These are phyloP conservation scores for Backusella tarrabulga DNA, from an alignment of 192 early-diverging fungal genomes.

Conservation along the genomic window DNA sequence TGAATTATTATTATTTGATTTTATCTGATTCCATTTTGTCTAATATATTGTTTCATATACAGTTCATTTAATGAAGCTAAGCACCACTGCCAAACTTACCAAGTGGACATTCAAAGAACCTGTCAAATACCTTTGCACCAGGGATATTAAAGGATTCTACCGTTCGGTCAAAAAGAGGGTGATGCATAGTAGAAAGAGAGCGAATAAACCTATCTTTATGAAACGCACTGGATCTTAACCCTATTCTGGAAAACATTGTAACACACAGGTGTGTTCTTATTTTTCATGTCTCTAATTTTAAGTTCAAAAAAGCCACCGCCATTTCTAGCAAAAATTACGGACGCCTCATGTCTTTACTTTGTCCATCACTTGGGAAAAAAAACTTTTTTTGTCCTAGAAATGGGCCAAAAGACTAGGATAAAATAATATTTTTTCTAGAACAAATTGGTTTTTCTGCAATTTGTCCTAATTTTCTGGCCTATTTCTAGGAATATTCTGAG, in stretches of 20 bases:
- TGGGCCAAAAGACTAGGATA: too few species aligned
- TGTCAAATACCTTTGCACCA: conserved; percentile 58
- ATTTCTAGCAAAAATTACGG: background rate
- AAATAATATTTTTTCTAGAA: too few species aligned
- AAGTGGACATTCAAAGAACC: conserved; percentile 57
- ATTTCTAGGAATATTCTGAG: too few species aligned
- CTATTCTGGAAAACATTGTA: background rate
- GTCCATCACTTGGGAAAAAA: too few species aligned
- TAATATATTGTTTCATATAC: background rate
- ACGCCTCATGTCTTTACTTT: too few species aligned
- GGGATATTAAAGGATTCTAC: conserved; percentile 50
- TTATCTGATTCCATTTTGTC: background rate
- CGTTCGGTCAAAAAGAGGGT: conserved; percentile 46
- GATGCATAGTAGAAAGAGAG: conserved; percentile 10
- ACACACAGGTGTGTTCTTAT: background rate
- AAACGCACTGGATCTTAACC: background rate
- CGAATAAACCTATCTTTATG: background rate
- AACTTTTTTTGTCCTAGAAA: too few species aligned
- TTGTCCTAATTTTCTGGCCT: too few species aligned
- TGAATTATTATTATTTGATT: background rate
- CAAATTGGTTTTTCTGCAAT: too few species aligned
- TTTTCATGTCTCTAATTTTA: background rate
- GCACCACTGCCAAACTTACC: conserved; percentile 24
- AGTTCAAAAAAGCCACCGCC: background rate
- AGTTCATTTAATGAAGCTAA: background rate